A percentile compares a stretch with the other conserved stretches of the same genome.
These are phyloP conservation scores for Erigeron philadelphicus DNA, from an alignment of 140 eudicot species.

Conservation along the genomic window DNA sequence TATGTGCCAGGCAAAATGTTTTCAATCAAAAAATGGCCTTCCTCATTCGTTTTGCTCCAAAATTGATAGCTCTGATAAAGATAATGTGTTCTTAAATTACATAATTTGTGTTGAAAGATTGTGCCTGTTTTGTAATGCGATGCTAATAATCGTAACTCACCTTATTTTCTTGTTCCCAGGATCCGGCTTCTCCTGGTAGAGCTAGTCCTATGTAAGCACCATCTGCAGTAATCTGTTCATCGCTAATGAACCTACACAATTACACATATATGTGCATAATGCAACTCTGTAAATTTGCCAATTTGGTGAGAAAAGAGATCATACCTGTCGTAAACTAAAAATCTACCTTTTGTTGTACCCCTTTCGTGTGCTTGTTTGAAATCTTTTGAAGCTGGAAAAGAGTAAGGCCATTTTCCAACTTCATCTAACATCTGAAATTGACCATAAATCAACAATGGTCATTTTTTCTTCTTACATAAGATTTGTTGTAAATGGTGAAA, in stretches of 20 bases:
- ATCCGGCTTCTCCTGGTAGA: slow-evolving; percentile 50
- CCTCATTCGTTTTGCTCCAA: slow-evolving; percentile 49
- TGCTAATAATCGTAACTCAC: slow-evolving; percentile 12
- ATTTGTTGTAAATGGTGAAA: too few species aligned
- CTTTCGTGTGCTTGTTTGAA: slow-evolving; percentile 43
- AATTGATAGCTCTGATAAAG: slow-evolving; percentile 53
- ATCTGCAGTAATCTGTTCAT: slow-evolving; percentile 36
- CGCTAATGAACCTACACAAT: slow-evolving; percentile 40
- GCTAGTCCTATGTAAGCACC: slow-evolving; percentile 58
- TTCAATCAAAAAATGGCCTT: slow-evolving; percentile 44
- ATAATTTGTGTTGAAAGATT: background rate
- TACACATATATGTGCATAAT: too few species aligned
- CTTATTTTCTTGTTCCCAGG: slow-evolving; percentile 77
- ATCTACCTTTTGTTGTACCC: slow-evolving; percentile 45
- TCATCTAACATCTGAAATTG: slow-evolving; percentile 41
- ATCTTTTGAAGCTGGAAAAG: slow-evolving; percentile 50
- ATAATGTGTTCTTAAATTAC: background rate
- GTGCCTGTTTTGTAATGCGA: background rate
- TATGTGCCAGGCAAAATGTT: slow-evolving; percentile 44
- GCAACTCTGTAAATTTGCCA: background rate
- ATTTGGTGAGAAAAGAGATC: background rate
- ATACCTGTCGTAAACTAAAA: slow-evolving; percentile 54
- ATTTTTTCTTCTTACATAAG: background rate
- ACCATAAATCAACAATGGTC: background rate
- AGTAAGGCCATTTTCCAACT: slow-evolving; percentile 58